Base-by-base conservation (phyloP, 306 rosid genomes). In the Pyrus pyrifolia region DNA sequence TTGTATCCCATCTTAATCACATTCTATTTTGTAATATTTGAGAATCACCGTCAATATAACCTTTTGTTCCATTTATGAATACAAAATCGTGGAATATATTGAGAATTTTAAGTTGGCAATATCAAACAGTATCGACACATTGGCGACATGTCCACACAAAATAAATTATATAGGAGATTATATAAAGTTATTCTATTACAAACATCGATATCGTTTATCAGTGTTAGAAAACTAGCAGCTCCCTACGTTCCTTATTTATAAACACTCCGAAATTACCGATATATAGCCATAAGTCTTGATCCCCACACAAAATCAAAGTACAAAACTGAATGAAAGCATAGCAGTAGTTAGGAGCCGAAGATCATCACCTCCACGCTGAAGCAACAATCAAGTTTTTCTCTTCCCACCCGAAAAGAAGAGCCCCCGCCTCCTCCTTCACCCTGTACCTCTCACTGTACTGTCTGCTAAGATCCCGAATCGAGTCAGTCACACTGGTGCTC, bases 371-470 rank as follows among this genome's bases (percentile, higher is more conserved):
- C 99, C 99, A 95, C 55, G 97, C 92, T 42, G 99, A 92, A 75
- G 99, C 85, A 79, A 95, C 92, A 70, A 95, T 88, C 91, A 95
- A 87, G 85, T 78, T 91, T 77, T 92, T 95, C 83, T 88, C 89
- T 81, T 87, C 96, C 99, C 99, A 95, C 74, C 99, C 99, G 72
- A 95, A 95, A 78, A 88, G 96, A 73, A 95, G 88, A 13, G 91
- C 89, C 3, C 93, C 97, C 83, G 84, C 85, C 71, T 90, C 99
- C 76, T 91, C 91, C 81, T 91, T 88, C 76, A 90, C 66, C 80
- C 84, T 89, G 85, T 85, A 95, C 85, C 80, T 89, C 69, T 91
- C 88, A 64, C 91, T 85, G 44, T 95, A 95, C 80, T 83, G 57
- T 87, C 82, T 84, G 59, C 81, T 83, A 14, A 83, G 91, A 29